Evolutionary conservation across 202 grass and related monocot genomes (phyloP), one percentile per base, ranked within the genome.

Genomic region (Digitaria exilis): DNA sequence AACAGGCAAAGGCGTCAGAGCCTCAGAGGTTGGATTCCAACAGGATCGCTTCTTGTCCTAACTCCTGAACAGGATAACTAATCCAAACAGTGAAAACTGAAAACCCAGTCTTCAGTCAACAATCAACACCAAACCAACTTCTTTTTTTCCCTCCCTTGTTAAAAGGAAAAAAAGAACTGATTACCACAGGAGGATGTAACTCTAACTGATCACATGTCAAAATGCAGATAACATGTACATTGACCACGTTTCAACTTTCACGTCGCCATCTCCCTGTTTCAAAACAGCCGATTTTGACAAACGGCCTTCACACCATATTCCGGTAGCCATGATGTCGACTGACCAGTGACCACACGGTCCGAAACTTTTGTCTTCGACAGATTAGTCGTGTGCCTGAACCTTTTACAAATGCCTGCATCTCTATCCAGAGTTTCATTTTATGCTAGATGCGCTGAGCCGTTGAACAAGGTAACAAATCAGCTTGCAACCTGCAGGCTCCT

Each of bases 231-330:
- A 18, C 22, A 42, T 55, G 6, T 12, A 18, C 18, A 9, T 13
- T 1, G 56, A 72, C 58, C 78, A 86, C 8, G 65, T 82, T 73
- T n/a, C n/a, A n/a, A n/a, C n/a, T n/a, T n/a, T 66, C 78, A 82
- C 17, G 56, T 89, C 83, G 1, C 17, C 48, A 3, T 66, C 73
- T 52, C 43, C 35, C 29, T 16, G n/a, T 42, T 65, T 67, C 29
- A 28, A 65, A 89, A 8, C 60, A 42, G 6, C 65, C 65, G 17
- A 31, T 16, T 42, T 82, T 78, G 30, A 89, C 73, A 12, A 81
- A 72, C 9, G 2, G 32, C 30, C 45, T 66, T 44, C 54, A 5
- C 31, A 28, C 31, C 21, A 19, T 69, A 22, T 8, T 32, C 32
- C 60, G 32, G 19, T 51, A 34, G 26, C 49, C 50, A 56, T 50